Conservation (phyloP, 805 yeast genomes). For the Barnettozyma vustinii region DNA sequence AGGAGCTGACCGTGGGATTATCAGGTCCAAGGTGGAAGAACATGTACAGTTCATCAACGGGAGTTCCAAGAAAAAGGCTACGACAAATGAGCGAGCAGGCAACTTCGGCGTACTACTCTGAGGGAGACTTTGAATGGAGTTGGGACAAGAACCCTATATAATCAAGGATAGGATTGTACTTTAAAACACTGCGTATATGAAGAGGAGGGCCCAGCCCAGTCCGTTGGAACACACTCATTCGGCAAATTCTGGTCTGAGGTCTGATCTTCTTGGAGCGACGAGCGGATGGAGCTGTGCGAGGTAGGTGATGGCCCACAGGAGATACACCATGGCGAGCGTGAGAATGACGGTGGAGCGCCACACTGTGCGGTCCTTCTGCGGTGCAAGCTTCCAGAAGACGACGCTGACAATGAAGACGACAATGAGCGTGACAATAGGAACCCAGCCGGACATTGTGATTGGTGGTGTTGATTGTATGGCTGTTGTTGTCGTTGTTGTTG, state of each 20-base stretch:
- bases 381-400: slow-evolving; percentile 82
- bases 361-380: slow-evolving; percentile 72
- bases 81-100: not conserved
- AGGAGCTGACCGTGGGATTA: not conserved
- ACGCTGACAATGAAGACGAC: slow-evolving; percentile 53
- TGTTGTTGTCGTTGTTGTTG: not conserved
- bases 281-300: slow-evolving; percentile 82
- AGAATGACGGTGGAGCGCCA: slow-evolving; percentile 71
- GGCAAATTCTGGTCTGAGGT: slow-evolving; percentile 71
- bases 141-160: not conserved
- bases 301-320: slow-evolving; percentile 93
- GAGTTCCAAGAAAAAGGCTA: not conserved
- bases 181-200: not conserved
- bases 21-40: not conserved
- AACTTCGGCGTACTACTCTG: not conserved
- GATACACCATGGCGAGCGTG: slow-evolving; percentile 69
- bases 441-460: slow-evolving; percentile 17
- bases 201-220: not conserved
- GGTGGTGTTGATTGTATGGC: not conserved
- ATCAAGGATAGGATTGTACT: not conserved
- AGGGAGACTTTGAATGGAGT: not conserved
- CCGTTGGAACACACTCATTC: not conserved
- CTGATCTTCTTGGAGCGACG: slow-evolving; percentile 86
- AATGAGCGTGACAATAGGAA: slow-evolving; percentile 60
- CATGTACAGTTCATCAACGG: not conserved